Evolutionary conservation across 1,139 yeast species (phyloP), one percentile per base, ranked within the genome.

Genomic region (Kurtzmaniella quercitrusa): DNA sequence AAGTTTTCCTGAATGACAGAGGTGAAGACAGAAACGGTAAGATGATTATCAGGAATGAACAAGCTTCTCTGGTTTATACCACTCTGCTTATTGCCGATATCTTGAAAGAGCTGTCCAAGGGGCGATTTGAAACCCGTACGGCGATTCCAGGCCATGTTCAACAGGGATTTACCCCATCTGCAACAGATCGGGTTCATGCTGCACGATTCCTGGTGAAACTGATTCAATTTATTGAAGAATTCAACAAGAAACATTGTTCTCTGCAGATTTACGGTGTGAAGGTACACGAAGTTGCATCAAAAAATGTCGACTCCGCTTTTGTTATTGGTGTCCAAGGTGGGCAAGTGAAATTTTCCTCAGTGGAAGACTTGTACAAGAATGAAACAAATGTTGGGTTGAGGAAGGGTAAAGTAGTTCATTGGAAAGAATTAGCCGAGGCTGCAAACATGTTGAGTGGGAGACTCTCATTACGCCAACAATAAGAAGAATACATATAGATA

Each of bases 101-200:
- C 38, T 78, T 85, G 50, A 78, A 79, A 47, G 86, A 81, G 52
- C 80, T 79, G 53, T 82, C 86, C 8, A 66, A 73, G 14, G 85
- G 85, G 23, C 73, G 80, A 57, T 85, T 81, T 55, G 93, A 85
- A 56, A 81, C 88, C 31, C 78, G 85, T 58, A 80, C 90, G 6
- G 93, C 93, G 2, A 72, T 82, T 47, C 93, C 93, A 37, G 93
- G 94, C 24, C 93, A 85, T 58, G 90, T 85, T 39, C 93, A 85
- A 66, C 93, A 85, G 62, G 94, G 94, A 55, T 82, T 79, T 45
- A 70, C 81, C n/a, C 93, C 94, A 46, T 78, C 88, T 2, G 81
- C 90, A 41, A 82, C 82, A 70, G 94, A 85, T 58, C 73, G 94
- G 63, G 81, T 85, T 9, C 71, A 75, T 56, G 90, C 90, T 3